A percentile compares a stretch with the other conserved stretches of the same genome.
Evolutionary conservation across 768 basidiomycete species (phyloP).

Genomic region (Boletellus sp.): DNA sequence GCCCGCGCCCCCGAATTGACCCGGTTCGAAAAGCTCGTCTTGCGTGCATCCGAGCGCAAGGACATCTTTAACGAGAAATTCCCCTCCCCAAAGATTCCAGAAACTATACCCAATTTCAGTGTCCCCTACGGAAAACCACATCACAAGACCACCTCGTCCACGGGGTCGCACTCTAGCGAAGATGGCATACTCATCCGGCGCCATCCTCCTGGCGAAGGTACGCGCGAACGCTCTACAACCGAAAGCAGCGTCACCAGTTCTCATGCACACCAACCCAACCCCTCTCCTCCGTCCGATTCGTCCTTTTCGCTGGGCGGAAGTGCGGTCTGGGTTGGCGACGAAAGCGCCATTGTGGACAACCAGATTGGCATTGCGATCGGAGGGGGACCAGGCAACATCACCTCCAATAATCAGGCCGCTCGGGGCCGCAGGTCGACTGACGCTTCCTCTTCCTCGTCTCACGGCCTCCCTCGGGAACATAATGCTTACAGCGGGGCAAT

Average conservation of each 20-base stretch:
- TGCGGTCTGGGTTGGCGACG: constrained; percentile 82
- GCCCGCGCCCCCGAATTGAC: constrained; percentile 74
- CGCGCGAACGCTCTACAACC: constrained; percentile 37
- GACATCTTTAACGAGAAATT: constrained; percentile 92
- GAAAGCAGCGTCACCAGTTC: constrained; percentile 37
- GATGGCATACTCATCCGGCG: constrained; percentile 54
- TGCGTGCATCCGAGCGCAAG: constrained; percentile 87
- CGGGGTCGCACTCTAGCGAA: constrained; percentile 66
- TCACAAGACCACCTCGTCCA: constrained; percentile 47
- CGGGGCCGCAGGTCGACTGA: constrained; percentile 66
- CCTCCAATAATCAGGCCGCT: constrained; percentile 43
- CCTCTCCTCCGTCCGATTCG: constrained; percentile 62
- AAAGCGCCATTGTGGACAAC: constrained; percentile 50
- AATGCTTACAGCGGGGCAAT: constrained; percentile 34
- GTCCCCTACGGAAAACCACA: constrained; percentile 34
- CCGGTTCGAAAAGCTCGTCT: constrained; percentile 80
- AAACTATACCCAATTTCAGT: constrained; percentile 1
- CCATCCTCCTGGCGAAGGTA: constrained; percentile 26
- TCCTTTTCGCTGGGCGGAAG: constrained; percentile 78
- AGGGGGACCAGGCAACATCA: constrained; percentile 43
- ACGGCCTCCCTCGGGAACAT: constrained; percentile 43
- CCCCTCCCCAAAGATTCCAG: constrained; percentile 26
- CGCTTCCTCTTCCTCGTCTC: constrained; percentile 62
- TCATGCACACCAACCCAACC: constrained; percentile 29
- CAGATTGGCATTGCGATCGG: constrained; percentile 38